A percentile compares a stretch with the other conserved stretches of the same genome.
These are phyloP conservation scores for Penicillium daleae DNA, from an alignment of 495 filamentous ascomycete species.

Conservation along the genomic window DNA sequence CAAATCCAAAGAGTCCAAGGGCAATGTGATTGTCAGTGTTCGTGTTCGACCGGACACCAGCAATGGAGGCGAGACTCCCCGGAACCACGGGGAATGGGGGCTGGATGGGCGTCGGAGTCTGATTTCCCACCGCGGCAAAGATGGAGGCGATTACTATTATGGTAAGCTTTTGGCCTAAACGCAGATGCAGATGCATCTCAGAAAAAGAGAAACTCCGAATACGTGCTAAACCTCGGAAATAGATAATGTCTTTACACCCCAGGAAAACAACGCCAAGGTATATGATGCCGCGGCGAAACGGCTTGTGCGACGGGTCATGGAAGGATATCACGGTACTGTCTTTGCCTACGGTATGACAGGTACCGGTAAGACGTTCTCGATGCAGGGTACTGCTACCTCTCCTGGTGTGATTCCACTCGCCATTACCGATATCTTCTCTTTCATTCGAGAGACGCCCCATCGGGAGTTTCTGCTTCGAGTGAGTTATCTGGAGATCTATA, in stretches of 20 bases:
- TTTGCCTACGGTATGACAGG: slow-evolving; percentile 99
- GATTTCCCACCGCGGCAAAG: slow-evolving; percentile 81
- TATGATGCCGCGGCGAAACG: slow-evolving; percentile 94
- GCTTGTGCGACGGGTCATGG: slow-evolving; percentile 94
- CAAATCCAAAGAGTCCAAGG: slow-evolving; percentile 70
- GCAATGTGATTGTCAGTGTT: slow-evolving; percentile 95
- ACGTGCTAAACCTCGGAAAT: slow-evolving; percentile 12
- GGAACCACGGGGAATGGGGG: slow-evolving; percentile 83
- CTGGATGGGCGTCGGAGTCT: slow-evolving; percentile 83
- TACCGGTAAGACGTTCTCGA: slow-evolving; percentile 97
- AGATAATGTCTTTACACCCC: slow-evolving; percentile 95
- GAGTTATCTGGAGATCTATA: slow-evolving; percentile 98
- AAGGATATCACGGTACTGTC: slow-evolving; percentile 97
- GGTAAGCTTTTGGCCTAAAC: slow-evolving; percentile 60
- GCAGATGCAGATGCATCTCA: background rate
- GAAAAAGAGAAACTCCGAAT: background rate
- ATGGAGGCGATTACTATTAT: slow-evolving; percentile 91
- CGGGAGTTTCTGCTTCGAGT: slow-evolving; percentile 94
- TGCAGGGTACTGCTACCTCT: slow-evolving; percentile 97
- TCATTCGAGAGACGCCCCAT: slow-evolving; percentile 94
- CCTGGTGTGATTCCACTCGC: slow-evolving; percentile 96
- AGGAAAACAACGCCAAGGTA: slow-evolving; percentile 90
- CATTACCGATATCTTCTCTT: slow-evolving; percentile 98
- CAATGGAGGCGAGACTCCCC: slow-evolving; percentile 56
- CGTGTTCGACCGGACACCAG: slow-evolving; percentile 81